Evolutionary conservation across 371 early-diverging fungal genomes (phyloP).

Genomic region (Basidiobolus meristosporus): DNA sequence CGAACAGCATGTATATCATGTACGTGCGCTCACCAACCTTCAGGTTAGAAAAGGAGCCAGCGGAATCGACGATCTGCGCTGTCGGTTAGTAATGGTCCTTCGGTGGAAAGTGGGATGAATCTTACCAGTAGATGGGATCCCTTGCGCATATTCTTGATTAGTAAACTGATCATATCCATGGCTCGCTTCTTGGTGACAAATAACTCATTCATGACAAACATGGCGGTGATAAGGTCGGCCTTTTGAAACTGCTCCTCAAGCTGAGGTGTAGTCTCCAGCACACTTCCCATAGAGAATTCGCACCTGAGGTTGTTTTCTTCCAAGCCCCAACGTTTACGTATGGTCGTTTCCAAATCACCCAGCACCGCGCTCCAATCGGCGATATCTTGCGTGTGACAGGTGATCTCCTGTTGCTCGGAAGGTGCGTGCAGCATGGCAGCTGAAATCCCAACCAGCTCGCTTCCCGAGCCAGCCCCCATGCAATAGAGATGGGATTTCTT

Average conservation of each 20-base stretch:
- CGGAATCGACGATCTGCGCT: conserved; percentile 65
- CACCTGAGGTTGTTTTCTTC: conserved; percentile 13
- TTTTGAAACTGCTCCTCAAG: conserved; percentile 13
- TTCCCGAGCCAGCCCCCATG: conserved; percentile 75
- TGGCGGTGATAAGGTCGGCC: conserved; percentile 59
- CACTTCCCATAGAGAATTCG: conserved; percentile 21
- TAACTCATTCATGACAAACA: conserved; percentile 84
- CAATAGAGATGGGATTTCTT: conserved; percentile 22
- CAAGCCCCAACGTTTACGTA: conserved; percentile 19
- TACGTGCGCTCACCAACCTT: conserved; percentile 53
- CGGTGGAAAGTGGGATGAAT: neutral
- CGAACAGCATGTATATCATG: conserved; percentile 75
- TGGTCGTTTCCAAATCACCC: conserved; percentile 15
- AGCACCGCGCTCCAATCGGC: conserved; percentile 40
- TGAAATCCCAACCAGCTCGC: conserved; percentile 64
- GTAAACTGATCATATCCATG: conserved; percentile 44
- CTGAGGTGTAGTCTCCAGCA: conserved; percentile 15
- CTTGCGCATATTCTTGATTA: conserved; percentile 37
- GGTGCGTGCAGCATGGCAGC: conserved; percentile 42
- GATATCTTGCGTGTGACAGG: conserved; percentile 45
- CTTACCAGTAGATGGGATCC: conserved; percentile 54
- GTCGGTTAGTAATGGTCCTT: neutral
- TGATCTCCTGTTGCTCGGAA: conserved; percentile 19
- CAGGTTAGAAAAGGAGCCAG: conserved; percentile 81
- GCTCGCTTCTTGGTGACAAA: conserved; percentile 58